These are phyloP conservation scores for Annulohypoxylon bovei DNA, from an alignment of 495 filamentous ascomycete genomes.

Conservation along the genomic window DNA sequence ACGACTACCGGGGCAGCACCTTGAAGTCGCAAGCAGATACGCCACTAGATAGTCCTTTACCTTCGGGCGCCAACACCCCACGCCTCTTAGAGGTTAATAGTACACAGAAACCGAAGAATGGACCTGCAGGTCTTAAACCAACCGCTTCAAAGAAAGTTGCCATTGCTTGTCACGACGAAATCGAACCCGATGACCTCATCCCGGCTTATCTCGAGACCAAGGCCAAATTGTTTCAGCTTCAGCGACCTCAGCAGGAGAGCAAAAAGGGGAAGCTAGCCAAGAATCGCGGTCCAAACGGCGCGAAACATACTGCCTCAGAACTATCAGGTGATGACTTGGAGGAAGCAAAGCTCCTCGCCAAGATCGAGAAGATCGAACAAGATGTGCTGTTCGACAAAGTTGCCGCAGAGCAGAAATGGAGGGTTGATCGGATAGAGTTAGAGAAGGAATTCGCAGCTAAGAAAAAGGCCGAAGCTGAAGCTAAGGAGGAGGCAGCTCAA, in stretches of 20 bases:
- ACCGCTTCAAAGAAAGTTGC: slow-evolving; percentile 47
- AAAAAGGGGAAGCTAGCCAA: slow-evolving; percentile 58
- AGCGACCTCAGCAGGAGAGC: slow-evolving; percentile 64
- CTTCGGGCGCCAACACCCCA: slow-evolving; percentile 61
- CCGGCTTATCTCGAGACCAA: slow-evolving; percentile 79
- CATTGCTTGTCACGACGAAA: slow-evolving; percentile 64
- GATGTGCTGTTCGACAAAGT: slow-evolving; percentile 87
- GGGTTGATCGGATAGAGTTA: slow-evolving; percentile 69
- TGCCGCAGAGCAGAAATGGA: slow-evolving; percentile 81
- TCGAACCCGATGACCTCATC: slow-evolving; percentile 77
- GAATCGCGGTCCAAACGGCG: slow-evolving; percentile 22
- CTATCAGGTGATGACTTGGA: slow-evolving; percentile 54
- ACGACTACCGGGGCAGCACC: slow-evolving; percentile 59
- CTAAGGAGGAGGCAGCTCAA: slow-evolving; percentile 47
- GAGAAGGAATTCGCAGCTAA: slow-evolving; percentile 63
- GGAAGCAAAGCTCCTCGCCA: slow-evolving; percentile 70
- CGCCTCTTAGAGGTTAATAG: slow-evolving; percentile 50
- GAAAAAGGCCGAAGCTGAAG: slow-evolving; percentile 49
- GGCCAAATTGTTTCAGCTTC: slow-evolving; percentile 73
- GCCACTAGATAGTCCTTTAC: slow-evolving; percentile 54
- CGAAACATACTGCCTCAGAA: slow-evolving; percentile 5
- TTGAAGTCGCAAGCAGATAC: slow-evolving; percentile 55
- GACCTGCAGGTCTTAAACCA: slow-evolving; percentile 15
- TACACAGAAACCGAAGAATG: slow-evolving; percentile 33
- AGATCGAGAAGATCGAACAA: slow-evolving; percentile 78